These are phyloP conservation scores for Leccinum disarticulatum DNA, from an alignment of 768 basidiomycete species.

Conservation along the genomic window DNA sequence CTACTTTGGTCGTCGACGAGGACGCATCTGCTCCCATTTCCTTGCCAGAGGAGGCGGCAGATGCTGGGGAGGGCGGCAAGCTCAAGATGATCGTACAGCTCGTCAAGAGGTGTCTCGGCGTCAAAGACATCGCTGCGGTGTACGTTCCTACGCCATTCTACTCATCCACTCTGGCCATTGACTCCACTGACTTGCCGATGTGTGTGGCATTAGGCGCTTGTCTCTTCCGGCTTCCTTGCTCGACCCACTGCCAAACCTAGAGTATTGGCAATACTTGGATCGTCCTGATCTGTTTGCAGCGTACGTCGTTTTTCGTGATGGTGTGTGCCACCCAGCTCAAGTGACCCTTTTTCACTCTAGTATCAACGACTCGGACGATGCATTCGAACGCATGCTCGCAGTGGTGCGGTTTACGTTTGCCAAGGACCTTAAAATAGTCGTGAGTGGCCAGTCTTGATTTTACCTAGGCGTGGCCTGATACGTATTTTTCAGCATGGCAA, in stretches of 20 bases:
- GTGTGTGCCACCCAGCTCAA: slow-evolving; percentile 1
- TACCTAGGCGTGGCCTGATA: not conserved
- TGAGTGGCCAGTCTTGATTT: slow-evolving; percentile 37
- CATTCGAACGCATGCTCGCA: slow-evolving; percentile 95
- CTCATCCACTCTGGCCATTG: slow-evolving; percentile 12
- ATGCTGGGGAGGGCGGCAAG: slow-evolving; percentile 84
- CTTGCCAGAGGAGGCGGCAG: slow-evolving; percentile 69
- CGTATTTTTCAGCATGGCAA: slow-evolving; percentile 66
- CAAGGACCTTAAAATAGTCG: slow-evolving; percentile 92
- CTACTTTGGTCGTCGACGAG: slow-evolving; percentile 37
- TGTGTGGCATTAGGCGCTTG: slow-evolving; percentile 61
- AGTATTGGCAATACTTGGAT: slow-evolving; percentile 95
- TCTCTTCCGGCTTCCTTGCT: slow-evolving; percentile 91
- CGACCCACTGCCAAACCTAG: slow-evolving; percentile 93
- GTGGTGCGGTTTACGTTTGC: slow-evolving; percentile 85
- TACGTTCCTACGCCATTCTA: slow-evolving; percentile 38
- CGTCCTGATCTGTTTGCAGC: slow-evolving; percentile 89
- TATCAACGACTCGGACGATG: slow-evolving; percentile 88
- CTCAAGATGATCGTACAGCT: slow-evolving; percentile 92
- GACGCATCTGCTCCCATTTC: slow-evolving; percentile 61
- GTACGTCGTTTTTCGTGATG: slow-evolving; percentile 50
- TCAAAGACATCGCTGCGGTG: slow-evolving; percentile 95
- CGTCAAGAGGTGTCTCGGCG: slow-evolving; percentile 87
- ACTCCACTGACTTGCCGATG: slow-evolving; percentile 6
- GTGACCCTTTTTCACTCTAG: slow-evolving; percentile 39